phyloP scores from a whole-genome alignment of 2,329 filamentous ascomycete species.

The Rutstroemia sp. region DNA sequence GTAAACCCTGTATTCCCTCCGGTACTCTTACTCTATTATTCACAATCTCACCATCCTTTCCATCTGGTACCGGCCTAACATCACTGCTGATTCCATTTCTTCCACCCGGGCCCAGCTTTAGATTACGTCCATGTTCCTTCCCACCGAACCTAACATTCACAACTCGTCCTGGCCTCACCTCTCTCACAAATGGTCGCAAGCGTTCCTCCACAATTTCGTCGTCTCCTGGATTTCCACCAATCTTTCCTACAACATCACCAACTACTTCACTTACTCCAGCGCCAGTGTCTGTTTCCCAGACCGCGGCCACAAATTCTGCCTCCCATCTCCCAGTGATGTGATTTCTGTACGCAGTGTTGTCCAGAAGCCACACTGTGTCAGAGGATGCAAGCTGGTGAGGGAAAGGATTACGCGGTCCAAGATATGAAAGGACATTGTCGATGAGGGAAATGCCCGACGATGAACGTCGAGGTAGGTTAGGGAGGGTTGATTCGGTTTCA shows the following conservation, averaged over 20 bases:
- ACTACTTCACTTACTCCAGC: conserved; percentile 61
- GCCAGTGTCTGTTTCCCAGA: conserved; percentile 67
- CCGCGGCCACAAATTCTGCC: conserved; percentile 75
- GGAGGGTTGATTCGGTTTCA: conserved; percentile 39
- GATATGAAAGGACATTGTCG: conserved; percentile 39
- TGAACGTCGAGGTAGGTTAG: conserved; percentile 28
- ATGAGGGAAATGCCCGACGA: conserved; percentile 16
- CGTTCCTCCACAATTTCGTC: conserved; percentile 57
- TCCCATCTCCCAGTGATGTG: conserved; percentile 52
- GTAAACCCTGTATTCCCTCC: conserved; percentile 43
- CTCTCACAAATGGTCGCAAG: conserved; percentile 71
- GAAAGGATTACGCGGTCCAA: conserved; percentile 49
- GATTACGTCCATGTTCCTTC: conserved; percentile 17
- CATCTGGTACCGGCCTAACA: conserved; percentile 43
- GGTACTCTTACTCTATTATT: conserved; percentile 43
- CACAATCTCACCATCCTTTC: conserved; percentile 40
- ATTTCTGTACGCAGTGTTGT: conserved; percentile 74
- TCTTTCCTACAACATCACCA: conserved; percentile 58
- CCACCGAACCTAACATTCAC: conserved; percentile 55
- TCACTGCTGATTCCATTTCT: conserved; percentile 66
- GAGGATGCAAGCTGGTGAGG: conserved; percentile 47
- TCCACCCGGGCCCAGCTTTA: conserved; percentile 62
- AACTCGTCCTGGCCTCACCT: conserved; percentile 62
- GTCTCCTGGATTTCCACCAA: conserved; percentile 56
- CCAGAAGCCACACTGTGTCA: conserved; percentile 80